Base-by-base conservation (phyloP, 148 eudicot genomes). In the Pharnaceum exiguum region DNA sequence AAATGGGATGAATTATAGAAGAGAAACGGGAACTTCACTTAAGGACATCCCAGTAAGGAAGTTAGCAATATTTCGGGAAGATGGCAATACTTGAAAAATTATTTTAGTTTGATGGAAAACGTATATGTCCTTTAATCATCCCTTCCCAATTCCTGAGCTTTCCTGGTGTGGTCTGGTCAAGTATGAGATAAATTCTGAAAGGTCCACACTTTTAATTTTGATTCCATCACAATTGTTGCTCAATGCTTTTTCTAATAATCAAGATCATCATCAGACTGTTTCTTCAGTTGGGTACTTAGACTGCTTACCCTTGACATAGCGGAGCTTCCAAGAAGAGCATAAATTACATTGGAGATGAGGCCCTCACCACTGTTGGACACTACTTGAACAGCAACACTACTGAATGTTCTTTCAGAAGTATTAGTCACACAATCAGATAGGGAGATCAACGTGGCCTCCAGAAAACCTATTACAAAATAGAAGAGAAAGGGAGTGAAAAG, bases 271-370 rank as follows among this genome's bases (percentile, higher is more conserved):
- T n/a, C n/a, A n/a, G n/a, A n/a, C n/a, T n/a, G n/a, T n/a, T n/a
- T 29, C 22, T 7, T 40, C 21, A 49, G 45, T 16, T 56, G 22
- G 48, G 59, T 48, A 18, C 42, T 50, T 26, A 42, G 31, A 16
- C 60, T 16, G 40, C 67, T 77, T 88, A 93, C 99, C 90, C 96
- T 83, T 51, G 99, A 88, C 95, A 93, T 83, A 64, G 99, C 99
- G 18, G 96, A 85, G 63, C 85, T 83, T 42, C 99, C 96, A 62
- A 93, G 99, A 70, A 93, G 72, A 67, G 99, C 99, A 46, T 93
- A 93, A 36, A 93, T 70, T 67, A 93, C 80, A 83, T 82, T 93
- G 25, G 96, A 88, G 39, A 93, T 77, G 50, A 93, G 75, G 59
- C 96, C 96, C 80, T 93, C 99, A 0, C 96, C 96, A 68, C 83